Conservation (phyloP, 2,329 filamentous ascomycete species). For the Xylariaceae sp. region DNA sequence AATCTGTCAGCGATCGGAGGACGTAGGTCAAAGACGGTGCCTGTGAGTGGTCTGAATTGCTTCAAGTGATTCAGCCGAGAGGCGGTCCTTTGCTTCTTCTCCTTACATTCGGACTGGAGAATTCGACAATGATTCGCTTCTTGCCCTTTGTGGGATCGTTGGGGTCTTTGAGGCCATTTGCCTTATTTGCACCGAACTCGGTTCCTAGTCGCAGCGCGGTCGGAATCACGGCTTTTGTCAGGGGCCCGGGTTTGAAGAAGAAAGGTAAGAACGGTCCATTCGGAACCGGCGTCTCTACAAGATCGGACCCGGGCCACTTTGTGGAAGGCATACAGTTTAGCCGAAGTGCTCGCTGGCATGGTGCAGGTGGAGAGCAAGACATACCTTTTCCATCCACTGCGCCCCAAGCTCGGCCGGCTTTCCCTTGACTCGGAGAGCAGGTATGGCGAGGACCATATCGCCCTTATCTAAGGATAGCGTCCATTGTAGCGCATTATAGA, state of each 20-base stretch:
- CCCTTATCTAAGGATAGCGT: conserved; percentile 76
- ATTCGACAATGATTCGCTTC: conserved; percentile 60
- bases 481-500: conserved; percentile 74
- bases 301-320: conserved; percentile 59
- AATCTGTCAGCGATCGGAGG: conserved; percentile 1
- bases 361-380: too few relatives aligned
- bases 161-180: conserved; percentile 51
- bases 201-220: conserved; percentile 58
- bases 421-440: conserved; percentile 72
- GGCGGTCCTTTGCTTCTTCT: not conserved
- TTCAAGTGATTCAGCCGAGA: too few relatives aligned
- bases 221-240: conserved; percentile 62
- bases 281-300: conserved; percentile 65
- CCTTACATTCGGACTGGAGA: conserved; percentile 66
- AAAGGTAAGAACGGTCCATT: conserved; percentile 69
- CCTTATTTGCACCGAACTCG: conserved; percentile 60
- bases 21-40: too few relatives aligned
- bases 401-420: conserved; percentile 58
- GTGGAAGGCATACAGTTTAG: too few relatives aligned
- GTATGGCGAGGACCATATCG: conserved; percentile 71
- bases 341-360: too few relatives aligned
- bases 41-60: too few relatives aligned
- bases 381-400: conserved; percentile 58
- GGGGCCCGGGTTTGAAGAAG: conserved; percentile 67
- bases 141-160: conserved; percentile 34